A percentile compares a stretch with the other conserved stretches of the same genome.
Conservation (phyloP, 1,284 basidiomycete species). For the Fomitopsis betulina region DNA sequence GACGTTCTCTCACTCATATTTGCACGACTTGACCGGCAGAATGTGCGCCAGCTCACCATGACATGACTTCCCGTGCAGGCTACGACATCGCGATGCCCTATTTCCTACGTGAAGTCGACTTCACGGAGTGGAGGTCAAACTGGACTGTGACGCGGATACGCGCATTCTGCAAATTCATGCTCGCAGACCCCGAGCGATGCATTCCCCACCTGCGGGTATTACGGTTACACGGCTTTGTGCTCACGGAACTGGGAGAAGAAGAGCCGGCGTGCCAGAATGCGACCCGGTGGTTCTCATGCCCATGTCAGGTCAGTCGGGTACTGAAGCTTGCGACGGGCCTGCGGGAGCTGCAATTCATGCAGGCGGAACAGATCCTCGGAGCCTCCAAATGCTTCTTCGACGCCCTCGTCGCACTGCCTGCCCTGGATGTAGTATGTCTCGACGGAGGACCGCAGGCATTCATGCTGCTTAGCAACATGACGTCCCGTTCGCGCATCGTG, state of each 20-base stretch:
- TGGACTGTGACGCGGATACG: not conserved
- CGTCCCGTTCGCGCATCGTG: not conserved
- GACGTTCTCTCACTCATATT: not conserved
- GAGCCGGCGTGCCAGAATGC: not conserved
- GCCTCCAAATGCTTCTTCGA: not conserved
- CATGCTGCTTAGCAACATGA: not conserved
- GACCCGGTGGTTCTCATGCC: not conserved
- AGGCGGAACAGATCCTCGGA: not conserved
- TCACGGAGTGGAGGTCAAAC: not conserved
- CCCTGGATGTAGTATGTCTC: not conserved
- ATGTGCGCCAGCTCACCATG: not conserved
- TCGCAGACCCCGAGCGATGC: not conserved
- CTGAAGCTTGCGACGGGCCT: not conserved
- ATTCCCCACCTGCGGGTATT: not conserved
- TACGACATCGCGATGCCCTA: not conserved
- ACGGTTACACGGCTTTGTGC: not conserved
- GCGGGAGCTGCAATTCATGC: not conserved
- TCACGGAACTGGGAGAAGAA: not conserved
- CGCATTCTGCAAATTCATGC: conserved; percentile 1
- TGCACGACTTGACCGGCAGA: not conserved
- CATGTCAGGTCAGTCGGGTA: not conserved
- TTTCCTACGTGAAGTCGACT: not conserved
- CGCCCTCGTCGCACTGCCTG: not conserved
- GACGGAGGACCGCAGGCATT: not conserved
- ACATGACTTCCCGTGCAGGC: not conserved